Conservation (phyloP, 352 stramenopile genomes). For the Pythium aquatile region DNA sequence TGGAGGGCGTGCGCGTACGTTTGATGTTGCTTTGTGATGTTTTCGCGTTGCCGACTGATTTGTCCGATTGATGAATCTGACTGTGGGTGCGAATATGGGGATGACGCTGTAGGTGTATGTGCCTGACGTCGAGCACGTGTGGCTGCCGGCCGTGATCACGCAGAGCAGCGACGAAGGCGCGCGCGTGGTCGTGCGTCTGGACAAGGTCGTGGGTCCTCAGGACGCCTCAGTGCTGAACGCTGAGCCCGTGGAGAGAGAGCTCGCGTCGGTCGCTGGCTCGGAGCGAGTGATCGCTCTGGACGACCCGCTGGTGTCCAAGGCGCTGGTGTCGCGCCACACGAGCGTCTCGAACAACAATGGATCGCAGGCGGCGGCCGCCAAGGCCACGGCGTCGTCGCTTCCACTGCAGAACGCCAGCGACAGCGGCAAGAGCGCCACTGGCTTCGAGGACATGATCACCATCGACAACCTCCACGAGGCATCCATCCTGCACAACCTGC, state of each 20-base stretch:
- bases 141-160: conserved; percentile 72
- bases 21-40: neutral
- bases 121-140: conserved; percentile 70
- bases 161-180: conserved; percentile 52
- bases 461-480: conserved; percentile 90
- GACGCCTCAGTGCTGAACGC: conserved; percentile 36
- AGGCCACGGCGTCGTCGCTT: conserved; percentile 53
- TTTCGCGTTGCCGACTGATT: neutral
- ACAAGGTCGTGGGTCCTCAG: conserved; percentile 54
- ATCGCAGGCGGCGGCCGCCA: neutral
- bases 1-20: conserved; percentile 32
- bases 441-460: conserved; percentile 83
- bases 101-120: conserved; percentile 63
- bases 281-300: conserved; percentile 76
- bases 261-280: conserved; percentile 35
- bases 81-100: neutral
- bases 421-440: conserved; percentile 43
- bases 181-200: conserved; percentile 48
- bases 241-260: conserved; percentile 17
- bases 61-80: neutral
- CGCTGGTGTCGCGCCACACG: conserved; percentile 61
- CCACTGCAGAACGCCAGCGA: conserved; percentile 61
- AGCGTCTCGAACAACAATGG: conserved; percentile 38
- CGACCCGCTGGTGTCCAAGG: conserved; percentile 53
- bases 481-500: conserved; percentile 91